These are phyloP conservation scores for Penicillium sp. DNA, from an alignment of 2,329 filamentous ascomycete species.

Conservation along the genomic window DNA sequence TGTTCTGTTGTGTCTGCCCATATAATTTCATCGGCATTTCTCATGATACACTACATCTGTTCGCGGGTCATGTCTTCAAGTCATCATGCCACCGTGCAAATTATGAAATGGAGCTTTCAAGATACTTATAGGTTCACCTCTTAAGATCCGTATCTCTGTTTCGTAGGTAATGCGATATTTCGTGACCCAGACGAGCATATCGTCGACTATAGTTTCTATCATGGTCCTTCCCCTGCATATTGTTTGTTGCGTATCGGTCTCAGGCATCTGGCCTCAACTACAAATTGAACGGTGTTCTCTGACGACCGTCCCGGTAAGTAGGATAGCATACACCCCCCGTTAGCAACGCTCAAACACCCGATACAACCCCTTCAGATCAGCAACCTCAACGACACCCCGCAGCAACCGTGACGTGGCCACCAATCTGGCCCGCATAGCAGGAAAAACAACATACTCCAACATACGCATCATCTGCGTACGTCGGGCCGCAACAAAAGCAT, in stretches of 20 bases:
- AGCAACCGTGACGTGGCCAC: constrained; percentile 77
- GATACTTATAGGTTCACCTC: background rate
- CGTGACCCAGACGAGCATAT: no score
- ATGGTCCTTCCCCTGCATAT: no score
- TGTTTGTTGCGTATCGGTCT: no score
- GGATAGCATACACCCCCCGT: constrained; percentile 21
- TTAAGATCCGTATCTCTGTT: background rate
- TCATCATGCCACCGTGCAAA: background rate
- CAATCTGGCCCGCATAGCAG: constrained; percentile 76
- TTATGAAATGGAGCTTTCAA: background rate
- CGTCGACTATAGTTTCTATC: no score
- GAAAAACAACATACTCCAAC: constrained; percentile 84
- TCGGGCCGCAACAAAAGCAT: constrained; percentile 48
- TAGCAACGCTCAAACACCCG: constrained; percentile 91
- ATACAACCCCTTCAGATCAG: constrained; percentile 88
- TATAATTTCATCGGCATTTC: constrained; percentile 5
- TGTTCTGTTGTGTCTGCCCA: constrained; percentile 8
- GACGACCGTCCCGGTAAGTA: no score
- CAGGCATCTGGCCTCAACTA: no score
- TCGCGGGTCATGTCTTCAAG: background rate
- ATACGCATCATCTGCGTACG: constrained; percentile 67
- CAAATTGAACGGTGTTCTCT: no score
- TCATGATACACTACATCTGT: constrained; percentile 6
- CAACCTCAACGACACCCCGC: constrained; percentile 76
- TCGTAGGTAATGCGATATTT: background rate